Evolutionary conservation across 768 basidiomycete species (phyloP).

Genomic region (Xerocomus spinulosus): DNA sequence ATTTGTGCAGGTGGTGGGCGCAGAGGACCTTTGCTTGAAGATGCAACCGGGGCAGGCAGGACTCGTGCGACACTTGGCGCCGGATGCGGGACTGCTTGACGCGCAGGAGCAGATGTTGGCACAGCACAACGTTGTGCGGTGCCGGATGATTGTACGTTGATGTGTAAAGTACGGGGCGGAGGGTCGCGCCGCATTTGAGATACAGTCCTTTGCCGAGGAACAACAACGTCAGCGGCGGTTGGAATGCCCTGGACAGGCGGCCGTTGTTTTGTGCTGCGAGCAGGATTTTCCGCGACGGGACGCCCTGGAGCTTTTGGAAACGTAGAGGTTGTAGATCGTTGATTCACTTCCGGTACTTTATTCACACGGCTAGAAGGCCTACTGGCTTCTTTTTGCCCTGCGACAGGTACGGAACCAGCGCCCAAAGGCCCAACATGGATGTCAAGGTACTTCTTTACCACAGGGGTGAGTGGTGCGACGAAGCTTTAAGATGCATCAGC

Average conservation of each 20-base stretch:
- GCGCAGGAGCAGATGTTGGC: conserved; percentile 9
- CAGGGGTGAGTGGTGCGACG: conserved; percentile 66
- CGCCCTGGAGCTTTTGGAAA: conserved; percentile 13
- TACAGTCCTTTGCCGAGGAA: conserved; percentile 14
- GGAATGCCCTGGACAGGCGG: not conserved
- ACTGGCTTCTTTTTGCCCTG: conserved; percentile 16
- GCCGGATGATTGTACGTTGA: conserved; percentile 14
- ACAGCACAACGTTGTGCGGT: conserved; percentile 18
- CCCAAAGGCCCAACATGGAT: conserved; percentile 27
- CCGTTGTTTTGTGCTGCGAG: conserved; percentile 6
- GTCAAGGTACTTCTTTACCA: conserved; percentile 71
- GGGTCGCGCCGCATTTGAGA: conserved; percentile 18
- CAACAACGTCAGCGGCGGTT: conserved; percentile 4
- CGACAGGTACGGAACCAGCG: conserved; percentile 1
- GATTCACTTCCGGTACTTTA: conserved; percentile 6
- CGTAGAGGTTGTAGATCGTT: conserved; percentile 7
- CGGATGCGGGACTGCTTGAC: conserved; percentile 9
- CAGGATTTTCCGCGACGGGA: not conserved
- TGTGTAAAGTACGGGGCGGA: conserved; percentile 14
- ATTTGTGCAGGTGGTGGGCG: conserved; percentile 25
- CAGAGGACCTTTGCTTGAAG: conserved; percentile 19
- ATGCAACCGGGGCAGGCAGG: not conserved
- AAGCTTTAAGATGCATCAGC: conserved; percentile 46
- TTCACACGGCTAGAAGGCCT: conserved; percentile 24
- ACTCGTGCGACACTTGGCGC: conserved; percentile 1